Conservation (phyloP, 2,329 filamentous ascomycete species). For the Paracoccidioides brasiliensis region DNA sequence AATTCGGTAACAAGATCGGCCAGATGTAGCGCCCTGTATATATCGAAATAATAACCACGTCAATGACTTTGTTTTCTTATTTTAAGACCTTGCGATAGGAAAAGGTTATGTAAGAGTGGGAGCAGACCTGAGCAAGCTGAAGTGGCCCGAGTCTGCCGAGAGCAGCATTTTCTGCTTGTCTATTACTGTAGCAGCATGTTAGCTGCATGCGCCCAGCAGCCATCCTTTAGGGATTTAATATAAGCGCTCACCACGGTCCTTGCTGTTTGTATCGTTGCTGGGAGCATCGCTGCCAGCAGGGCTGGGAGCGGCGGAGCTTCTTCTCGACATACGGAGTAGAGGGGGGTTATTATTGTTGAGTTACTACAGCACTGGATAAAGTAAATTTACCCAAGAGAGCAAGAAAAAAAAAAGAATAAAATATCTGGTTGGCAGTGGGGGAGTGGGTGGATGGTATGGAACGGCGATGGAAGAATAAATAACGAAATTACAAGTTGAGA, state of each 20-base stretch:
- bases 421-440: conserved; percentile 5
- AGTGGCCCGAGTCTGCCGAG: conserved; percentile 36
- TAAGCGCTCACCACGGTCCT: conserved; percentile 6
- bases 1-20: conserved; percentile 39
- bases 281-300: neutral
- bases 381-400: conserved; percentile 6
- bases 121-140: conserved; percentile 37
- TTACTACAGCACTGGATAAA: neutral
- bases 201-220: conserved; percentile 8
- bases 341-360: neutral
- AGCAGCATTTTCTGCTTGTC: conserved; percentile 39
- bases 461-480: neutral
- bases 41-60: neutral
- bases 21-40: conserved; percentile 33
- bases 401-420: conserved; percentile 4
- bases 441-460: neutral
- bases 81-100: neutral
- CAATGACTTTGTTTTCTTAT: neutral
- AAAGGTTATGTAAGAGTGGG: neutral
- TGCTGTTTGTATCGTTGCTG: conserved; percentile 2
- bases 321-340: conserved; percentile 23
- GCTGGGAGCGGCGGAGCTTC: conserved; percentile 18
- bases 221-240: conserved; percentile 1
- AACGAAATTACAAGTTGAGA: neutral
- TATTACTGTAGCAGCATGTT: conserved; percentile 23